Evolutionary conservation across 129 eudicot species (phyloP).

Genomic region (Lactuca sativa): DNA sequence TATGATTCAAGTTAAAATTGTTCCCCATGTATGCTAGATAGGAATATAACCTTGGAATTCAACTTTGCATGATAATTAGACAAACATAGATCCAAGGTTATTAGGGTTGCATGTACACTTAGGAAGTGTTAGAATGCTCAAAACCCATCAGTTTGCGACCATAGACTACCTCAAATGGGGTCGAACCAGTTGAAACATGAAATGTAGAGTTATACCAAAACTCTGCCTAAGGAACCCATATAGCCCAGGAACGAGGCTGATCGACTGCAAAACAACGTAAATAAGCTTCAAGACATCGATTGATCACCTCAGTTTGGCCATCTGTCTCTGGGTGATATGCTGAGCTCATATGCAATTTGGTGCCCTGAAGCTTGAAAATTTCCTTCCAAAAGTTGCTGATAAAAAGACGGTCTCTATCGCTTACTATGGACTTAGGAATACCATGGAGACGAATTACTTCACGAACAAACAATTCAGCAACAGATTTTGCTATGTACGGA

Average conservation of each 20-base stretch:
- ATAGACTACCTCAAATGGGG: background rate
- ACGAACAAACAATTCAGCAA: background rate
- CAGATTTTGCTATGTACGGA: too few relatives aligned
- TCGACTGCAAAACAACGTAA: background rate
- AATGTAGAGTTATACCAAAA: background rate
- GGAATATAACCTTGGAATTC: too few relatives aligned
- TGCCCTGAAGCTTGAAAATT: background rate
- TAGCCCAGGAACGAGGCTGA: background rate
- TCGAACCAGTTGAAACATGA: background rate
- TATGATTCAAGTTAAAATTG: too few relatives aligned
- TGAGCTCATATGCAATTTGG: background rate
- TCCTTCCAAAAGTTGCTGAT: background rate
- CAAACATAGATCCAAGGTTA: too few relatives aligned
- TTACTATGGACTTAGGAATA: background rate
- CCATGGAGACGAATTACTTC: background rate
- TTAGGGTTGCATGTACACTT: too few relatives aligned
- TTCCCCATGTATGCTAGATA: too few relatives aligned
- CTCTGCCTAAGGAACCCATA: background rate
- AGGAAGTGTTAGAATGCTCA: too few relatives aligned
- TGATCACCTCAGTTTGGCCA: too few relatives aligned
- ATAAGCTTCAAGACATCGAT: background rate
- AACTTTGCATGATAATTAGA: too few relatives aligned
- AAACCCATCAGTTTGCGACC: too few relatives aligned
- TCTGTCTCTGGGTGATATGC: too few relatives aligned
- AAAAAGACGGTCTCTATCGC: background rate